phyloP scores from a whole-genome alignment of 2,329 filamentous ascomycete species.

The Drechslerella coelobrocha region DNA sequence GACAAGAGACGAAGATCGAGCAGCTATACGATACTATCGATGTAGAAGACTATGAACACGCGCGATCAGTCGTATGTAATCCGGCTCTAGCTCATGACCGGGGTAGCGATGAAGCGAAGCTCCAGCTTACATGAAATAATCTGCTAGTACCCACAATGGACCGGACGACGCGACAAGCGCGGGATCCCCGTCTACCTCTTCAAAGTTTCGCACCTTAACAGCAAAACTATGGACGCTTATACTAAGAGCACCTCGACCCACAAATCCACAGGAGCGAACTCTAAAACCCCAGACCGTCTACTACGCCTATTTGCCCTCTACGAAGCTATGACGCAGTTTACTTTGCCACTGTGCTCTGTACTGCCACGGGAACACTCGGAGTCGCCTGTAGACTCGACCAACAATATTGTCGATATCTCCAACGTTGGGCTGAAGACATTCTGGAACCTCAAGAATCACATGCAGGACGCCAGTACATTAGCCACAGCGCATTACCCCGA shows the following conservation, averaged over 20 bases:
- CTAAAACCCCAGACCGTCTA: slow-evolving; percentile 69
- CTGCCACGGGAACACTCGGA: slow-evolving; percentile 62
- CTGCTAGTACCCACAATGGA: slow-evolving; percentile 87
- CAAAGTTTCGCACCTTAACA: slow-evolving; percentile 81
- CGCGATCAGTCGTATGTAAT: slow-evolving; percentile 71
- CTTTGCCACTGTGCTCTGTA: slow-evolving; percentile 82
- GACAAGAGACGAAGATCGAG: slow-evolving; percentile 77
- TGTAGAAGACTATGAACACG: slow-evolving; percentile 80
- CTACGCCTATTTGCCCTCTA: slow-evolving; percentile 90
- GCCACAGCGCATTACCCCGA: slow-evolving; percentile 95
- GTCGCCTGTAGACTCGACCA: slow-evolving; percentile 89
- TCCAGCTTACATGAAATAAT: slow-evolving; percentile 3
- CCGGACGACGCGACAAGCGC: slow-evolving; percentile 83
- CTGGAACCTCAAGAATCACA: slow-evolving; percentile 91
- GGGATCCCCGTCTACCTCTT: slow-evolving; percentile 93
- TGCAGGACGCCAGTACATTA: slow-evolving; percentile 87
- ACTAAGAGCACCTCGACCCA: slow-evolving; percentile 65
- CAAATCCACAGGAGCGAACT: slow-evolving; percentile 67
- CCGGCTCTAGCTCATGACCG: slow-evolving; percentile 5
- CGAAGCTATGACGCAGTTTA: slow-evolving; percentile 87
- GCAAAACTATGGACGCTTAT: slow-evolving; percentile 79
- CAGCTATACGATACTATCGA: slow-evolving; percentile 86
- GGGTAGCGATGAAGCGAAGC: neutral
- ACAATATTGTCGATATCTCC: slow-evolving; percentile 92
- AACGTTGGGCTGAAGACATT: slow-evolving; percentile 90